A percentile compares a stretch with the other conserved stretches of the same genome.
phyloP scores from a whole-genome alignment of 2,329 filamentous ascomycete genomes.

The Pyrenophora teres region DNA sequence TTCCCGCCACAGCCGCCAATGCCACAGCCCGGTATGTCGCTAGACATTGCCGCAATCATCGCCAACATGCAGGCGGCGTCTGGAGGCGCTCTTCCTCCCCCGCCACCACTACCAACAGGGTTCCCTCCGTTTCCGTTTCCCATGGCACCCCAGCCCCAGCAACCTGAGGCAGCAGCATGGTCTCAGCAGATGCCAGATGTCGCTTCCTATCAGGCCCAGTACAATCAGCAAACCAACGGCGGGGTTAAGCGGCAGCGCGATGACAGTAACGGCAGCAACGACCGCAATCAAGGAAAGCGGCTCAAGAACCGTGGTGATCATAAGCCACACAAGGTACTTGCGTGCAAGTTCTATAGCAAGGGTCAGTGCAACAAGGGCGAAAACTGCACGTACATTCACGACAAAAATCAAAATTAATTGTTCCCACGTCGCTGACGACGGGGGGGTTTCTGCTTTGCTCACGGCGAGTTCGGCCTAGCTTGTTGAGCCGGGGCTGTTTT shows the following conservation, averaged over 20 bases:
- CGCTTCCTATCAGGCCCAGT: slow-evolving; percentile 20
- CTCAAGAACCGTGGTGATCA: slow-evolving; percentile 28
- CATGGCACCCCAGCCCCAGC: slow-evolving; percentile 15
- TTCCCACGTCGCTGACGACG: too few relatives aligned
- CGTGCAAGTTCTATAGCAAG: slow-evolving; percentile 72
- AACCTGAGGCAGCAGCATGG: slow-evolving; percentile 15
- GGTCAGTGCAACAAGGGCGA: slow-evolving; percentile 75
- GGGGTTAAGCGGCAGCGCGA: slow-evolving; percentile 46
- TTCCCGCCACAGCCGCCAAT: slow-evolving; percentile 17
- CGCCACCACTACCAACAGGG: slow-evolving; percentile 30
- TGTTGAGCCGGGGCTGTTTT: background rate
- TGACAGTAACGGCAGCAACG: slow-evolving; percentile 33
- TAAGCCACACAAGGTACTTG: slow-evolving; percentile 48
- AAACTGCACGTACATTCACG: slow-evolving; percentile 75
- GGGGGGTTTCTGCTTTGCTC: too few relatives aligned
- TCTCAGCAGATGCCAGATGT: slow-evolving; percentile 21
- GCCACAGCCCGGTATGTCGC: slow-evolving; percentile 19
- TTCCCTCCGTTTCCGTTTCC: slow-evolving; percentile 23
- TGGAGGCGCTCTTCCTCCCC: slow-evolving; percentile 25
- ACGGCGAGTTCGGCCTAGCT: slow-evolving; percentile 6
- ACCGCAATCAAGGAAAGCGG: slow-evolving; percentile 59
- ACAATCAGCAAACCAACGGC: slow-evolving; percentile 36
- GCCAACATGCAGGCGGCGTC: slow-evolving; percentile 29
- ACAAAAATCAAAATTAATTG: slow-evolving; percentile 38
- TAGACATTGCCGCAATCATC: slow-evolving; percentile 32